These are phyloP conservation scores for Bidens hawaiensis DNA, from an alignment of 140 eudicot genomes.

Conservation along the genomic window DNA sequence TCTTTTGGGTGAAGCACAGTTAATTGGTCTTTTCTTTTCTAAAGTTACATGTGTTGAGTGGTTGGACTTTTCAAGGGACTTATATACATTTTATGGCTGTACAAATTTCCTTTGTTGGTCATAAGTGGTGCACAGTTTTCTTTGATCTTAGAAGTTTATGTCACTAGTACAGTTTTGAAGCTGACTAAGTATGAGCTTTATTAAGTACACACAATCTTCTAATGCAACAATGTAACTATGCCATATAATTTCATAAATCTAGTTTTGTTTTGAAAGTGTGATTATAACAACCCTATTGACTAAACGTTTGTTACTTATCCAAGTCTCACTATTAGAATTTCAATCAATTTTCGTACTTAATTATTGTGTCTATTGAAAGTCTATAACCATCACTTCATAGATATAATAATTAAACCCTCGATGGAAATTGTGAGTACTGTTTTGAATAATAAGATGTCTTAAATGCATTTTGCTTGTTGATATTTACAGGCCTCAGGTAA, in stretches of 20 bases:
- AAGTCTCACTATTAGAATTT: neutral
- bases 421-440: neutral
- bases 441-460: neutral
- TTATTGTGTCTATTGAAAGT: neutral
- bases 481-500: conserved; percentile 74
- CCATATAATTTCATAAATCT: neutral
- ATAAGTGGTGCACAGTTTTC: neutral
- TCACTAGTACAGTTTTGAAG: neutral
- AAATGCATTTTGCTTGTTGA: neutral
- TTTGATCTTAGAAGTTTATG: neutral
- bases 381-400: neutral
- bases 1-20: neutral
- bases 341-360: neutral
- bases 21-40: neutral
- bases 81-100: neutral
- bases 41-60: neutral
- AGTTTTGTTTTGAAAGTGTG: neutral
- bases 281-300: neutral
- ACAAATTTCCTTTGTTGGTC: neutral
- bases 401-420: neutral
- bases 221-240: neutral
- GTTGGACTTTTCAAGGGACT: neutral
- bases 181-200: neutral
- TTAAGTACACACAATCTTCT: neutral
- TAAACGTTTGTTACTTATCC: neutral